phyloP scores from a whole-genome alignment of 2,329 filamentous ascomycete genomes.

The Aaosphaeria arxii region DNA sequence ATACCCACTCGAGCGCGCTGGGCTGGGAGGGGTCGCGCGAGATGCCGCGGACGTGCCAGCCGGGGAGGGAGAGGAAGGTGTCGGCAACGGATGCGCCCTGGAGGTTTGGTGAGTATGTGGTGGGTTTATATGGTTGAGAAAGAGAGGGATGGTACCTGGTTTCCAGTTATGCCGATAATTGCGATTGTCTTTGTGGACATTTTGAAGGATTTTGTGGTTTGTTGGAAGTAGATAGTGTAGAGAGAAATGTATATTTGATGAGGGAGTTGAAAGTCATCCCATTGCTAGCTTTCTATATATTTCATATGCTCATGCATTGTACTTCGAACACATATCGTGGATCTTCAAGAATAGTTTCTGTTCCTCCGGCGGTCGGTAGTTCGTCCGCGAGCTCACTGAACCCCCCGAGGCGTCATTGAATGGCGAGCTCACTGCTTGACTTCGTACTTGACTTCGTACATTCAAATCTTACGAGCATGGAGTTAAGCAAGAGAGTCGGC shows the following conservation, averaged over 20 bases:
- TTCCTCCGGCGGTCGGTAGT: neutral
- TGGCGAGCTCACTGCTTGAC: no score
- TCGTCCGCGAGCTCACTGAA: no score
- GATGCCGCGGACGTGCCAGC: slow-evolving; percentile 32
- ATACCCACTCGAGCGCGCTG: slow-evolving; percentile 28
- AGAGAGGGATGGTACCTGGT: slow-evolving; percentile 8
- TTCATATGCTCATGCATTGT: neutral
- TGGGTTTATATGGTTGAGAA: neutral
- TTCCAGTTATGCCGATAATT: slow-evolving; percentile 15
- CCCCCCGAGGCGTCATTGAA: no score
- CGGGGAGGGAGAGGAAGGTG: slow-evolving; percentile 17
- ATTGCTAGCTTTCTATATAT: neutral
- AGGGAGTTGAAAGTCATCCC: neutral
- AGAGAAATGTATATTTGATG: neutral
- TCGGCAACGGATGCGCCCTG: slow-evolving; percentile 21
- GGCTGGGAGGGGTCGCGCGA: slow-evolving; percentile 43
- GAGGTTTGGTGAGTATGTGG: neutral
- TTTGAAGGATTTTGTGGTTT: neutral
- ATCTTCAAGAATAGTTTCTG: neutral
- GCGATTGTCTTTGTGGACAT: slow-evolving; percentile 16
- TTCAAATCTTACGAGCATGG: no score
- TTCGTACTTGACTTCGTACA: no score
- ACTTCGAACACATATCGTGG: neutral
- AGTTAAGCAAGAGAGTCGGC: no score
- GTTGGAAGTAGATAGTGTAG: neutral